These are phyloP conservation scores for Apiospora saccharicola DNA, from an alignment of 2,329 filamentous ascomycete species.

Conservation along the genomic window DNA sequence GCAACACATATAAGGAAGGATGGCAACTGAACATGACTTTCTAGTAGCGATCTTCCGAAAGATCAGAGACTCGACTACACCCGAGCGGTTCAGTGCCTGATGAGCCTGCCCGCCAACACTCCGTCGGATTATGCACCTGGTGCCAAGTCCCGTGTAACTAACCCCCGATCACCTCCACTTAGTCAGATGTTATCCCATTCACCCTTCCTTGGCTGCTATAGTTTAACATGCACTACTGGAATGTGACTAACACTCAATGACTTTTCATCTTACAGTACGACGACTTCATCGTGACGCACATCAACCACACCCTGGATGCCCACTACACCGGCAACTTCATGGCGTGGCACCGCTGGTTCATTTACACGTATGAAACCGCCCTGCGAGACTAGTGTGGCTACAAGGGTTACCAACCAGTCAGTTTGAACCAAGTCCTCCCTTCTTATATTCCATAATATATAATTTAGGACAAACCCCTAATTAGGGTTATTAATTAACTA, in stretches of 20 bases:
- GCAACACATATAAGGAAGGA: neutral
- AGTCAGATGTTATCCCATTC: neutral
- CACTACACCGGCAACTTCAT: conserved; percentile 22
- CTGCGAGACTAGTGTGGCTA: conserved; percentile 35
- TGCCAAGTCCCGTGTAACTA: conserved; percentile 42
- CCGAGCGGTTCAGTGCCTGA: conserved; percentile 50
- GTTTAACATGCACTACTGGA: neutral
- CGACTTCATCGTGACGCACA: conserved; percentile 20
- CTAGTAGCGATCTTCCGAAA: conserved; percentile 1
- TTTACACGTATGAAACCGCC: conserved; percentile 20
- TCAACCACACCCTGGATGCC: conserved; percentile 18
- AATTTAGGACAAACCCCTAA: too few relatives aligned
- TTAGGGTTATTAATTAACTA: too few relatives aligned
- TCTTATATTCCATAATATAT: neutral
- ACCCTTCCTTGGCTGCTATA: neutral
- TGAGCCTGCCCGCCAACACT: conserved; percentile 39
- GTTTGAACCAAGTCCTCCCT: neutral
- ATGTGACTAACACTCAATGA: neutral
- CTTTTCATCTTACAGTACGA: conserved; percentile 34
- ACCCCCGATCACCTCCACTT: too few relatives aligned
- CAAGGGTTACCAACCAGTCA: conserved; percentile 45
- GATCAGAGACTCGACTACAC: conserved; percentile 46
- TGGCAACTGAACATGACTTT: neutral
- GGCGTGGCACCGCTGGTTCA: conserved; percentile 11
- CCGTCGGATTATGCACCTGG: conserved; percentile 32